Evolutionary conservation across 2,329 filamentous ascomycete genomes (phyloP).

Genomic region (Calonectria fujianensis): DNA sequence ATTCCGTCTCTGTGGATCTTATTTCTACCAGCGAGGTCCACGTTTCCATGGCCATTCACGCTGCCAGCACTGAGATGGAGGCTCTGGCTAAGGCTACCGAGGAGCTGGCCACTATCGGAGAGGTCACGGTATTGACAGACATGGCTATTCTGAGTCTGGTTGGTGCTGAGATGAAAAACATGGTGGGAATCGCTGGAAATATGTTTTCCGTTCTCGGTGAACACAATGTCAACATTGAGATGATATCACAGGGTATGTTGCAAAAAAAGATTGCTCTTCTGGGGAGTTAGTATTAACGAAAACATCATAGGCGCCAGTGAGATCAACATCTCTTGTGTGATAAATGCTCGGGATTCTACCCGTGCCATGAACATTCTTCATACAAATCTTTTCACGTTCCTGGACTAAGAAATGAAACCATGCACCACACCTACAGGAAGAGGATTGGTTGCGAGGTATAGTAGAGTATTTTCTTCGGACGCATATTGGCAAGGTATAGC

Average conservation of each 20-base stretch:
- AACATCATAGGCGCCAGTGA: slow-evolving; percentile 87
- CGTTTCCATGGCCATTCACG: slow-evolving; percentile 96
- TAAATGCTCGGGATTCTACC: slow-evolving; percentile 92
- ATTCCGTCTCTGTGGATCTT: slow-evolving; percentile 93
- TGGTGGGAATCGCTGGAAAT: slow-evolving; percentile 92
- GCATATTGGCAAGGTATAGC: not conserved
- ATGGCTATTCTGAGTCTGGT: slow-evolving; percentile 98
- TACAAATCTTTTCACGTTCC: slow-evolving; percentile 96
- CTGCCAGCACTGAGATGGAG: slow-evolving; percentile 78
- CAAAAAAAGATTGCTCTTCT: not conserved
- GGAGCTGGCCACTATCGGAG: slow-evolving; percentile 87
- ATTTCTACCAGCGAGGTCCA: slow-evolving; percentile 98
- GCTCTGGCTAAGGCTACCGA: slow-evolving; percentile 80
- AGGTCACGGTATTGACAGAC: slow-evolving; percentile 90
- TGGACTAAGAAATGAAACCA: slow-evolving; percentile 74
- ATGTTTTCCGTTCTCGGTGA: slow-evolving; percentile 98
- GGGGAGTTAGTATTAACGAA: slow-evolving; percentile 20
- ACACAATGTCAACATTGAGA: slow-evolving; percentile 97
- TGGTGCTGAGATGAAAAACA: slow-evolving; percentile 97
- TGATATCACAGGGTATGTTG: slow-evolving; percentile 94
- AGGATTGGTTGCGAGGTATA: not conserved
- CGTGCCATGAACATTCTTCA: slow-evolving; percentile 97
- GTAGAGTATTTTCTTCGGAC: not conserved
- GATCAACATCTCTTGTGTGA: slow-evolving; percentile 99
- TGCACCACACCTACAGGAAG: not conserved